Base-by-base conservation (phyloP, 495 filamentous ascomycete genomes). In the Tuber calosporum region DNA sequence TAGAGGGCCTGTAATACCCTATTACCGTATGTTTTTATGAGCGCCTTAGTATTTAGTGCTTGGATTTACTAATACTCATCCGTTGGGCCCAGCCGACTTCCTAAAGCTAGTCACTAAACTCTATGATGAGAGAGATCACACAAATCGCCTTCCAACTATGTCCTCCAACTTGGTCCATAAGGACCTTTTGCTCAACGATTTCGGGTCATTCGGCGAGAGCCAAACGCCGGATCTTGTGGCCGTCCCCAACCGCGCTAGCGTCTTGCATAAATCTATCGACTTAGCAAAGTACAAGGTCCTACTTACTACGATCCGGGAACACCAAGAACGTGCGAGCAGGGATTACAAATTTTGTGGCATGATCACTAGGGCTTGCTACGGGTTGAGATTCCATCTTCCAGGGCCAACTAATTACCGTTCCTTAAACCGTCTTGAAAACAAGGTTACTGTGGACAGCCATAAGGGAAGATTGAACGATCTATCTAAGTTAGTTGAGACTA, bases 401-500 rank as follows among this genome's bases (percentile, higher is more conserved):
- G 75, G 76, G 0, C 66, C 73, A 40, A 77, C 76, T n/a, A 70
- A 43, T 37, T 78, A 73, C 38, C 20, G 40, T 41, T 36, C 53
- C 39, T 66, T 78, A 40, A 26, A 4, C 1, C 58, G 66, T 8
- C 70, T 78, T 13, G 75, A 77, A 22, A 62, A 73, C 17, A 70
- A 42, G 66, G 70, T 67, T 48, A 41, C 62, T 34, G 22, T 48
- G 9, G 41, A 30, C 19, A 34, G 53, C 20, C 42, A 26, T 8
- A 53, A 67, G 45, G 76, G 76, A 1, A 74, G 75, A 78, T 41
- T 78, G 15, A 71, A 78, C 11, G 19, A 15, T 30, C 76, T 58
- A 41, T 78, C 76, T 53, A 68, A 69, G n/a, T 71, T 78, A 40
- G 68, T 78, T 6, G 76, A 78, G 62, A 78, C 76, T 15, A 78